A percentile compares a stretch with the other conserved stretches of the same genome.
Evolutionary conservation across 2,329 filamentous ascomycete species (phyloP).

Genomic region (Chrysosporium queenslandicum): DNA sequence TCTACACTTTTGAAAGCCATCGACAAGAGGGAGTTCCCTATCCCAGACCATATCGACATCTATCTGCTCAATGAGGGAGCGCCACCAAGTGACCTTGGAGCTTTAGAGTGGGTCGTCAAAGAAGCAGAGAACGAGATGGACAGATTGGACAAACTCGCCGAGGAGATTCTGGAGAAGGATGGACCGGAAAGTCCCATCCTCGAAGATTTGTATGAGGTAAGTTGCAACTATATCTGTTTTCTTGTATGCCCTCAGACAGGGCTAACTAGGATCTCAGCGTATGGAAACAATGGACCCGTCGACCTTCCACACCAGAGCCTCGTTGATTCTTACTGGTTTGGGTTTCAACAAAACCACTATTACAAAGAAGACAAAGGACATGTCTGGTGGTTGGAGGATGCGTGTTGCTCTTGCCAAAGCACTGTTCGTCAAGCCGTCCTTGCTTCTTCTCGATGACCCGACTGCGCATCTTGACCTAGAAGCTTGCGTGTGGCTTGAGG

Average conservation of each 20-base stretch:
- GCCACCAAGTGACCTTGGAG: conserved; percentile 75
- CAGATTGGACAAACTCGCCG: conserved; percentile 75
- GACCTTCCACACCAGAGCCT: conserved; percentile 90
- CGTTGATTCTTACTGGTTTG: conserved; percentile 93
- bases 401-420: conserved; percentile 95
- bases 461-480: conserved; percentile 99
- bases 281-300: conserved; percentile 99
- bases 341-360: conserved; percentile 98
- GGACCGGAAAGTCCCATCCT: conserved; percentile 84
- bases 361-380: conserved; percentile 99
- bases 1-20: conserved; percentile 96
- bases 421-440: conserved; percentile 93
- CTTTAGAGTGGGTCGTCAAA: conserved; percentile 91
- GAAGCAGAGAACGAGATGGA: conserved; percentile 92
- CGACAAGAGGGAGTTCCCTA: conserved; percentile 82
- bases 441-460: conserved; percentile 93
- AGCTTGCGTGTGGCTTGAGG: conserved; percentile 98
- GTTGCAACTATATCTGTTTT: conserved; percentile 23
- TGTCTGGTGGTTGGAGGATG: conserved; percentile 99
- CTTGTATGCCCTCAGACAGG: conserved; percentile 13
- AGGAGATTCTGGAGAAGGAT: conserved; percentile 81
- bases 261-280: conserved; percentile 51
- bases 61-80: conserved; percentile 97
- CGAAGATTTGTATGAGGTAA: conserved; percentile 90
- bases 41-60: conserved; percentile 94